phyloP scores from a whole-genome alignment of 495 filamentous ascomycete genomes.

The Penicillium nucicola region DNA sequence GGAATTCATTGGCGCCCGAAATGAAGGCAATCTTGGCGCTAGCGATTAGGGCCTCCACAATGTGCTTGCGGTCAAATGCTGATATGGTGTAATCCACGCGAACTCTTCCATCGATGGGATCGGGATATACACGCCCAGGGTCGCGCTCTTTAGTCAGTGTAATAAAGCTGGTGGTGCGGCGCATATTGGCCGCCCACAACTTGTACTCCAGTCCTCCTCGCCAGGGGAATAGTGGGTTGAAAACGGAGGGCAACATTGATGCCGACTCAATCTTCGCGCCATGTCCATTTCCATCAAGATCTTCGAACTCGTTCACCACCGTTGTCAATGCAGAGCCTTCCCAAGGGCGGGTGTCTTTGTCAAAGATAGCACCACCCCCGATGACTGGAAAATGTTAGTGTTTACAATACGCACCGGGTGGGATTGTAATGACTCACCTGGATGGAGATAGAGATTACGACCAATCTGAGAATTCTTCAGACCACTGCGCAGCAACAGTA shows the following conservation, averaged over 20 bases:
- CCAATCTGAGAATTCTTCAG: slow-evolving; percentile 77
- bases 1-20: slow-evolving; percentile 74
- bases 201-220: slow-evolving; percentile 65
- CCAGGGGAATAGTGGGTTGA: slow-evolving; percentile 61
- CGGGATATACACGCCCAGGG: slow-evolving; percentile 69
- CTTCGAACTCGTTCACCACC: slow-evolving; percentile 73
- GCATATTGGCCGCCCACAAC: slow-evolving; percentile 54
- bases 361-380: slow-evolving; percentile 57
- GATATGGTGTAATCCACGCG: slow-evolving; percentile 67
- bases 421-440: slow-evolving; percentile 38
- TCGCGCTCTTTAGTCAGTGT: slow-evolving; percentile 69
- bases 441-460: slow-evolving; percentile 79
- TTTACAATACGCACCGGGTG: neutral
- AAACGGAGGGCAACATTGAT: slow-evolving; percentile 61
- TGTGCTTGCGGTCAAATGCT: slow-evolving; percentile 64
- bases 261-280: slow-evolving; percentile 76
- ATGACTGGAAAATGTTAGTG: slow-evolving; percentile 36
- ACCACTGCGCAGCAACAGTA: slow-evolving; percentile 73
- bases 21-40: slow-evolving; percentile 74
- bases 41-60: slow-evolving; percentile 67
- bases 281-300: slow-evolving; percentile 77
- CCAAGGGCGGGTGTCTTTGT: slow-evolving; percentile 69
- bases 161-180: slow-evolving; percentile 65
- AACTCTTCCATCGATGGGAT: slow-evolving; percentile 61
- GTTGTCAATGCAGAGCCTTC: slow-evolving; percentile 77